phyloP scores from a whole-genome alignment of 768 basidiomycete genomes.

The Xerocomellus dryophilus region DNA sequence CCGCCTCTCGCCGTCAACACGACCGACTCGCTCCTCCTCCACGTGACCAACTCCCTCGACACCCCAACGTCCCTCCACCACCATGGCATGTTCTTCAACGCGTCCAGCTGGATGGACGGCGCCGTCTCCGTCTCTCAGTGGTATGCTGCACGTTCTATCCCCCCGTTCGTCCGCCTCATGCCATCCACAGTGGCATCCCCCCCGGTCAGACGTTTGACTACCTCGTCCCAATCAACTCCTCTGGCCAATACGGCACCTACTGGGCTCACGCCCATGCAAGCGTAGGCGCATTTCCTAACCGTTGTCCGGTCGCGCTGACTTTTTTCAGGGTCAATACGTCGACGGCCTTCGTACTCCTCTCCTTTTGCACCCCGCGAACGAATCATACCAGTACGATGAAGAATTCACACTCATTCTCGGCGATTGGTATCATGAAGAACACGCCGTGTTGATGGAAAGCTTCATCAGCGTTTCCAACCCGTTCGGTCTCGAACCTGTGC shows the following conservation, averaged over 20 bases:
- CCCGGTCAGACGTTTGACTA: constrained; percentile 71
- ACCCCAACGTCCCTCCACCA: constrained; percentile 74
- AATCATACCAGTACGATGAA: constrained; percentile 77
- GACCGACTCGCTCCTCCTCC: constrained; percentile 72
- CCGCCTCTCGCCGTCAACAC: constrained; percentile 74
- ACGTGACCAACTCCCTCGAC: constrained; percentile 71
- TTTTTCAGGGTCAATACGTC: constrained; percentile 74
- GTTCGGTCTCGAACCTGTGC: constrained; percentile 83
- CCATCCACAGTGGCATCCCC: constrained; percentile 63
- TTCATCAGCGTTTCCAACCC: constrained; percentile 78
- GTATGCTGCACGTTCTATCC: constrained; percentile 32
- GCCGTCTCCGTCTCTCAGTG: constrained; percentile 82
- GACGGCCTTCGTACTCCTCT: constrained; percentile 91
- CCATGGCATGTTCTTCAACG: constrained; percentile 95
- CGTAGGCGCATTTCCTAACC: constrained; percentile 13
- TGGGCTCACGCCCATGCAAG: constrained; percentile 74
- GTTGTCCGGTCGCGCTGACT: not conserved
- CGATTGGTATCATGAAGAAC: constrained; percentile 92
- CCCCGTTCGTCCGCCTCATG: not conserved
- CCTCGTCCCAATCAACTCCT: constrained; percentile 62
- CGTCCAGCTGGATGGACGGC: constrained; percentile 85
- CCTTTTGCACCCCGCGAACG: constrained; percentile 65
- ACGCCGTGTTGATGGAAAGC: constrained; percentile 53
- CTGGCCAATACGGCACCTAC: constrained; percentile 75
- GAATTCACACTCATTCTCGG: constrained; percentile 84